These are phyloP conservation scores for Rhizopogon roseolus DNA, from an alignment of 768 basidiomycete species.

Conservation along the genomic window DNA sequence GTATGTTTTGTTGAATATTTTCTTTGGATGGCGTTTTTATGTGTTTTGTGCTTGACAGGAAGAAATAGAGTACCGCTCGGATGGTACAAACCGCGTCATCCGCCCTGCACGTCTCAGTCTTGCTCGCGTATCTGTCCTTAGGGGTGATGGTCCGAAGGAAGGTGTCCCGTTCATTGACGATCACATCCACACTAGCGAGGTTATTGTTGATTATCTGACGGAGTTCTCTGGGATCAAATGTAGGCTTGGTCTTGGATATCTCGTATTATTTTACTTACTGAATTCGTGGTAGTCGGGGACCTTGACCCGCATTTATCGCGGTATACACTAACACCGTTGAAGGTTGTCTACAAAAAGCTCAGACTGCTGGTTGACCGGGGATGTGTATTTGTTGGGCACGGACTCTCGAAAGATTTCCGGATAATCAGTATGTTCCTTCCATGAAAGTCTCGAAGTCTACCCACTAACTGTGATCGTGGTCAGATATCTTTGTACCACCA, in stretches of 20 bases:
- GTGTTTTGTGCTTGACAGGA: constrained; percentile 46
- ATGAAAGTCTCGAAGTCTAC: neutral
- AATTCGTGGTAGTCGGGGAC: constrained; percentile 67
- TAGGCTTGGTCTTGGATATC: constrained; percentile 31
- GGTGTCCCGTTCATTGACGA: constrained; percentile 96
- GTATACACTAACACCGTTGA: constrained; percentile 90
- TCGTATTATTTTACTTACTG: constrained; percentile 1
- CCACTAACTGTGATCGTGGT: neutral
- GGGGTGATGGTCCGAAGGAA: constrained; percentile 76
- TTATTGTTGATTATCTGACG: constrained; percentile 93
- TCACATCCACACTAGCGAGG: constrained; percentile 94
- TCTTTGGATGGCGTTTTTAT: neutral
- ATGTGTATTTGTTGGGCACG: constrained; percentile 96
- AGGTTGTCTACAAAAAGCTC: constrained; percentile 98
- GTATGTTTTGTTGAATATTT: constrained; percentile 29
- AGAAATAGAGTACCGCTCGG: constrained; percentile 92
- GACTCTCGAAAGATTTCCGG: constrained; percentile 94
- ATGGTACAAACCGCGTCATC: constrained; percentile 89
- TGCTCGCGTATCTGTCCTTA: constrained; percentile 90
- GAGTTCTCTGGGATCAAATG: constrained; percentile 96
- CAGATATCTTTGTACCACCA: constrained; percentile 94
- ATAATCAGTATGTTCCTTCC: constrained; percentile 78
- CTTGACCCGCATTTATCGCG: constrained; percentile 79
- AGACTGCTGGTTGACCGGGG: constrained; percentile 89
- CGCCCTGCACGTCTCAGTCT: constrained; percentile 89